Evolutionary conservation across 2,329 filamentous ascomycete genomes (phyloP).

Genomic region (Catunica adiposa): DNA sequence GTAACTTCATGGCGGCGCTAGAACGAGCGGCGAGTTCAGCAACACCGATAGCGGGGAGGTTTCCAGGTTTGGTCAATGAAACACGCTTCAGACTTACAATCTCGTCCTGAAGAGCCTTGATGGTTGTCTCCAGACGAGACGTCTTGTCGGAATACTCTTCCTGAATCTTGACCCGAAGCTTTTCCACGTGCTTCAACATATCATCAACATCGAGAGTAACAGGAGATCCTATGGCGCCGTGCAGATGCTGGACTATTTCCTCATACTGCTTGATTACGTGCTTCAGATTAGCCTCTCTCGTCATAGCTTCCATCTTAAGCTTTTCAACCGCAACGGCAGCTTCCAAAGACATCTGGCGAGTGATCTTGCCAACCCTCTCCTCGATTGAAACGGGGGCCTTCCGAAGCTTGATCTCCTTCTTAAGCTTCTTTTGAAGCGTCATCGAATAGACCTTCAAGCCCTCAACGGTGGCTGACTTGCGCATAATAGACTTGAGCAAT

Average conservation of each 20-base stretch:
- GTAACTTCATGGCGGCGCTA: slow-evolving; percentile 3
- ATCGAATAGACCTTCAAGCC: background rate
- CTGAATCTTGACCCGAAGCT: background rate
- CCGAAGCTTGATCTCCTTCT: background rate
- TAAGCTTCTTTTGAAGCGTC: background rate
- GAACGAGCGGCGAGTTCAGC: background rate
- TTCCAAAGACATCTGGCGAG: background rate
- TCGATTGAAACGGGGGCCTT: background rate
- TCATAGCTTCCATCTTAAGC: background rate
- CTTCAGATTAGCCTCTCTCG: background rate
- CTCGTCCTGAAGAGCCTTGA: background rate
- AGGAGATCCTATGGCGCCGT: background rate
- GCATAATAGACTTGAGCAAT: background rate
- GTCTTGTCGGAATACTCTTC: background rate
- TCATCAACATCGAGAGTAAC: background rate
- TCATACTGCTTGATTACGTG: background rate
- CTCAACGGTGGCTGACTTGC: background rate
- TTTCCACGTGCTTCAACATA: background rate
- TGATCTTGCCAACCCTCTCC: background rate
- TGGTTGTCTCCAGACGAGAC: background rate
- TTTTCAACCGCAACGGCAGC: background rate
- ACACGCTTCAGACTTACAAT: background rate
- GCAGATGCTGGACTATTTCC: background rate
- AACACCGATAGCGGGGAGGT: background rate
- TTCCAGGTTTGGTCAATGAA: background rate